phyloP scores from a whole-genome alignment of 352 stramenopile genomes.

The Pythium oligandrum region DNA sequence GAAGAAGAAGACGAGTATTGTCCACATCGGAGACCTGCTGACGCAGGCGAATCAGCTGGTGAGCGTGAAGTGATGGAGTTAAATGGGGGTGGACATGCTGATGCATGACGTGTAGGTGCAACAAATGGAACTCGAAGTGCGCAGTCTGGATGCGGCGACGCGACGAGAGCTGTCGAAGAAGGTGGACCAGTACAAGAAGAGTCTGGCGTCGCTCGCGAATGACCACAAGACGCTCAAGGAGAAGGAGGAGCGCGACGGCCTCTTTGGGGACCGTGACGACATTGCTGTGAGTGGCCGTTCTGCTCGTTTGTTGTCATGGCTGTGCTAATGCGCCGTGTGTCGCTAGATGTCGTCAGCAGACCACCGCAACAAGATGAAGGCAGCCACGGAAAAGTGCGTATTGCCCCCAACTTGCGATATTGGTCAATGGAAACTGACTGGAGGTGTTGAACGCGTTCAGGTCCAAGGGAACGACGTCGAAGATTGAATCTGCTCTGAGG shows the following conservation, averaged over 20 bases:
- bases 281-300: conserved; percentile 34
- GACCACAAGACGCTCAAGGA: conserved; percentile 81
- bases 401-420: too few species aligned
- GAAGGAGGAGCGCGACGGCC: conserved; percentile 77
- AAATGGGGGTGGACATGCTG: too few species aligned
- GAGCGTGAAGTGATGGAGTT: too few species aligned
- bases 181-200: conserved; percentile 89
- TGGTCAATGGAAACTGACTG: too few species aligned
- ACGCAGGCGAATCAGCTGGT: conserved; percentile 83
- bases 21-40: conserved; percentile 72
- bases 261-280: conserved; percentile 76
- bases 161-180: conserved; percentile 86
- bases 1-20: conserved; percentile 83
- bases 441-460: conserved; percentile 16
- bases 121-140: conserved; percentile 87
- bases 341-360: conserved; percentile 53
- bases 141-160: conserved; percentile 71
- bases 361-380: conserved; percentile 72
- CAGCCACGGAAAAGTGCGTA: conserved; percentile 73
- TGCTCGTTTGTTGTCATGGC: conserved; percentile 3
- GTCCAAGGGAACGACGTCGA: conserved; percentile 83
- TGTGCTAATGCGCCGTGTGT: neutral
- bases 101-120: conserved; percentile 44
- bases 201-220: conserved; percentile 67
- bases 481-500: conserved; percentile 68